phyloP scores from a whole-genome alignment of 2,329 filamentous ascomycete species.

The Penicillium sclerotigenum region DNA sequence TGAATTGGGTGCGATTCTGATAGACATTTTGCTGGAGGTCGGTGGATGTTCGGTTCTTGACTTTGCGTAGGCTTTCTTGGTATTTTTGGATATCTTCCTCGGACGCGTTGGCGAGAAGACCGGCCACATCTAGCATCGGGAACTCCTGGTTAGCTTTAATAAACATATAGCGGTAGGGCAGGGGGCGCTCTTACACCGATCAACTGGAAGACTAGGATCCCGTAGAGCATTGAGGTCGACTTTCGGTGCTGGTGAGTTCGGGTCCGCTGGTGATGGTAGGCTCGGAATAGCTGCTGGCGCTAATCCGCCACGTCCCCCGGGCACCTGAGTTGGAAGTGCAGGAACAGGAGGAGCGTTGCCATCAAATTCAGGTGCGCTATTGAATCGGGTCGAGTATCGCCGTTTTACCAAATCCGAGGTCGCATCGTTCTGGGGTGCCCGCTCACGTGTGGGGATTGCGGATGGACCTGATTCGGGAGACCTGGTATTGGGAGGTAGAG shows the following conservation, averaged over 20 bases:
- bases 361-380: slow-evolving; percentile 67
- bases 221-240: slow-evolving; percentile 75
- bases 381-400: slow-evolving; percentile 90
- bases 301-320: slow-evolving; percentile 57
- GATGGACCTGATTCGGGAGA: slow-evolving; percentile 34
- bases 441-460: slow-evolving; percentile 36
- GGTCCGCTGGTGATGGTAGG: slow-evolving; percentile 49
- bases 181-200: slow-evolving; percentile 62
- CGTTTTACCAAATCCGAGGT: slow-evolving; percentile 86
- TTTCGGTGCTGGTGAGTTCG: slow-evolving; percentile 55
- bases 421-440: slow-evolving; percentile 48
- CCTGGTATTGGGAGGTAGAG: slow-evolving; percentile 37
- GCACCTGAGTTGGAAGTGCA: slow-evolving; percentile 54
- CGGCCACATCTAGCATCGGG: slow-evolving; percentile 46
- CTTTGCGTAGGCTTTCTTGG: slow-evolving; percentile 69
- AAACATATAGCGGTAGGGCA: background rate
- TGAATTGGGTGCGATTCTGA: slow-evolving; percentile 96
- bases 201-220: slow-evolving; percentile 73
- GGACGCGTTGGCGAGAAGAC: slow-evolving; percentile 75
- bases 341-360: slow-evolving; percentile 70
- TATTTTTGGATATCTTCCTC: slow-evolving; percentile 84
- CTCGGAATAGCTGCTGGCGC: slow-evolving; percentile 43
- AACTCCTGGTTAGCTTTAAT: slow-evolving; percentile 13
- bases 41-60: slow-evolving; percentile 72
- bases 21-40: slow-evolving; percentile 95